Base-by-base conservation (phyloP, 257 asterid genomes). In the Gynochthodes officinalis region DNA sequence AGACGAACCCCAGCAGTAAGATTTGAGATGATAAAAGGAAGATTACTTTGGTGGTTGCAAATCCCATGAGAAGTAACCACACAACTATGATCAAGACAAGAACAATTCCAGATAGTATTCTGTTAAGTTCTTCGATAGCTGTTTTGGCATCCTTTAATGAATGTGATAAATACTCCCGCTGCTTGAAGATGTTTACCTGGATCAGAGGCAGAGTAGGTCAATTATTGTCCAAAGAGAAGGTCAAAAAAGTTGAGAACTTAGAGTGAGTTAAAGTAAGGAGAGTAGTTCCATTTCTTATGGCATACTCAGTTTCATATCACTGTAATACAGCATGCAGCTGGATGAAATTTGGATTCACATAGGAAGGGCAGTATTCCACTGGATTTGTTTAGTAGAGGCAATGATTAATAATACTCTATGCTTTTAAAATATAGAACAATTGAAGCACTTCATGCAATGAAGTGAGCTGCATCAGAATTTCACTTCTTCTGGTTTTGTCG, bases 61-160 rank as follows among this genome's bases (percentile, higher is more conserved):
- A 70, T 53, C 72, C 79, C 74, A 59, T 75, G 32, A 79, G 32
- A 30, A 79, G 79, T 44, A 75, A 19, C 79, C 79, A 75, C 30
- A 75, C 64, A 35, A 79, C 55, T 27, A 39, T 5, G 4, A 79
- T 64, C 43, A 70, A 32, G 5, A 75, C 33, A 18, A 79, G 69
- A 9, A 70, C 70, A n/a, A 54, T 2, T 35, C 62, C 74, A 4
- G 77, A 70, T 40, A 71, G 40, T 10, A 79, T 71, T 46, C 75
- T 79, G 70, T 79, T 70, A 35, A 79, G 75, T 39, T 79, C 83
- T 66, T 79, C 76, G 32, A 78, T 74, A 16, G 79, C 82, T 73
- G 73, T 64, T 69, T 70, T 78, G 46, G 82, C 70, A 49, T 78
- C 82, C 35, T 69, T 78, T 3, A 78, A 12, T 16, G 82, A 74